Conservation (phyloP, 257 asterid species). For the Forsythia suspensa region DNA sequence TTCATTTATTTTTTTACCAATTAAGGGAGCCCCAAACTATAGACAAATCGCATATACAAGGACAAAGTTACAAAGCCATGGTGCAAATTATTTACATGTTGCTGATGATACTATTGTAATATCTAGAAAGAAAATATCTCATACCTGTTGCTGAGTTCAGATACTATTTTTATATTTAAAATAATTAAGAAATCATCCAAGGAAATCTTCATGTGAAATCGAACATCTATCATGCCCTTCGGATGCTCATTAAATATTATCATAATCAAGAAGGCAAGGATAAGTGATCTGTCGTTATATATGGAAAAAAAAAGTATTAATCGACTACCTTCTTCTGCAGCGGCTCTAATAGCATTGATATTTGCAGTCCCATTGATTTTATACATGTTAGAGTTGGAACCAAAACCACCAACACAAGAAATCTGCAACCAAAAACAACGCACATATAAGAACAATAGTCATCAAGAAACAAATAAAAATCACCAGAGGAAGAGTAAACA, state of each 20-base stretch:
- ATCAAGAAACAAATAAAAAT: not conserved
- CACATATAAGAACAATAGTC: not conserved
- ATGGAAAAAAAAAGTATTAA: not conserved
- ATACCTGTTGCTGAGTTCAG: not conserved
- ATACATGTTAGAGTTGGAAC: constrained; percentile 89
- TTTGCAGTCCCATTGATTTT: constrained; percentile 95
- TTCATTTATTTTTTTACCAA: not conserved
- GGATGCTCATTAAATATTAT: not conserved
- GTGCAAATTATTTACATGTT: not conserved
- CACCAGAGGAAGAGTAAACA: not conserved
- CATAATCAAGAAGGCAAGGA: not conserved
- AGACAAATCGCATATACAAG: not conserved
- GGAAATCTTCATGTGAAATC: not conserved
- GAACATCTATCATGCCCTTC: not conserved
- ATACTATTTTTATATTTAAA: not conserved
- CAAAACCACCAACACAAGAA: constrained; percentile 98
- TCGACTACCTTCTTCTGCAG: constrained; percentile 81
- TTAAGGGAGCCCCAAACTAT: not conserved
- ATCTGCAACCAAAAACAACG: constrained; percentile 47
- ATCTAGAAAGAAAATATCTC: not conserved
- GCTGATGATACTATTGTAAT: not conserved
- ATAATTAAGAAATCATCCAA: not conserved
- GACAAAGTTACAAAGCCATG: not conserved
- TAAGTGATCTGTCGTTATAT: not conserved
- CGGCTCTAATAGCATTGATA: constrained; percentile 95